Conservation (phyloP, 2,329 filamentous ascomycete genomes). For the Podosphaera leucotricha region DNA sequence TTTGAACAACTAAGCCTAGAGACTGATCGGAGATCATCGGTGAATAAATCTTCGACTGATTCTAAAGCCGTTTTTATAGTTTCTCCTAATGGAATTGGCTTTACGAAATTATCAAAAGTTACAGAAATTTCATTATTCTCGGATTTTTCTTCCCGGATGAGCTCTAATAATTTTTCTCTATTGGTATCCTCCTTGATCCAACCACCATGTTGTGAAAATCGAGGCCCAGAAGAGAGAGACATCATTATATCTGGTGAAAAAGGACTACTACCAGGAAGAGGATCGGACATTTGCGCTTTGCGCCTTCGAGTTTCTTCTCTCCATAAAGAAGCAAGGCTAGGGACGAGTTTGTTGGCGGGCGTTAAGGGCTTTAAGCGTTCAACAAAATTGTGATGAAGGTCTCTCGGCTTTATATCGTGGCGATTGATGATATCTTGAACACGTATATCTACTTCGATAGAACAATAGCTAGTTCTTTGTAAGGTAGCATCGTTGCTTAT, state of each 20-base stretch:
- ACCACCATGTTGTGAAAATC: slow-evolving; percentile 45
- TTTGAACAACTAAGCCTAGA: slow-evolving; percentile 17
- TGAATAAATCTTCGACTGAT: slow-evolving; percentile 72
- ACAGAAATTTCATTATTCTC: slow-evolving; percentile 21
- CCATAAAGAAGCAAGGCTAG: slow-evolving; percentile 89
- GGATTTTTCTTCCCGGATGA: slow-evolving; percentile 40
- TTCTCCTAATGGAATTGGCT: slow-evolving; percentile 26
- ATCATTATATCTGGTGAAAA: slow-evolving; percentile 64
- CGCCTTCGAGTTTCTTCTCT: slow-evolving; percentile 65
- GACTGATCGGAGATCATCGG: slow-evolving; percentile 32
- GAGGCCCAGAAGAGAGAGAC: slow-evolving; percentile 67
- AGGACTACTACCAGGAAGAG: slow-evolving; percentile 42
- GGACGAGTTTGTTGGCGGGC: slow-evolving; percentile 56
- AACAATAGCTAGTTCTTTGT: slow-evolving; percentile 65
- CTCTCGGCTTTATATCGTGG: slow-evolving; percentile 47
- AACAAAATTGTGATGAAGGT: slow-evolving; percentile 66
- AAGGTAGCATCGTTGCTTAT: slow-evolving; percentile 39
- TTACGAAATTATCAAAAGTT: slow-evolving; percentile 44
- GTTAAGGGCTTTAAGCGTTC: slow-evolving; percentile 43
- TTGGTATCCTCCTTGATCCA: slow-evolving; percentile 92
- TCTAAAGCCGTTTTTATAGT: slow-evolving; percentile 54
- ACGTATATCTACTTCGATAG: slow-evolving; percentile 72
- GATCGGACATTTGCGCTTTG: slow-evolving; percentile 44
- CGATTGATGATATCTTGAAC: slow-evolving; percentile 77
- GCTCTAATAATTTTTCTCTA: slow-evolving; percentile 33